Evolutionary conservation across 1,284 basidiomycete genomes (phyloP), one percentile per base, ranked within the genome.

Genomic region (Moesziomyces sp.): DNA sequence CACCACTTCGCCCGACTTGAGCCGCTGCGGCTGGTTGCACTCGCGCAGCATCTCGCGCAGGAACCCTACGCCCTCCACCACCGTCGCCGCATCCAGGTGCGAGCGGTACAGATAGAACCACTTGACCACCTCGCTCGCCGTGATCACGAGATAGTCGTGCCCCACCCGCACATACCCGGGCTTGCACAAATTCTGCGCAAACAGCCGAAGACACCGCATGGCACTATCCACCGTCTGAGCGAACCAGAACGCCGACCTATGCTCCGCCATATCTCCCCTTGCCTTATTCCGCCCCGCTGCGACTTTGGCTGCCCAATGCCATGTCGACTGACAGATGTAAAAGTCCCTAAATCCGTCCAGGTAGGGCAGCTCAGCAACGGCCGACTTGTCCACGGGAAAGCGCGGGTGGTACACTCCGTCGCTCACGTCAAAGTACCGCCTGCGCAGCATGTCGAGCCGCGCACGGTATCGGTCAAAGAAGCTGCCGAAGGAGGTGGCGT

Each of bases 81-180:
- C 7, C 2, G 67, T 66, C 16, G 58, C 51, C 2, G 62, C 57
- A 21, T 70, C 72, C 13, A 74, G 23, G n/a, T 66, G 50, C n/a
- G 70, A 57, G 8, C 66, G 62, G 23, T 74, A 74, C 14, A 70
- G 60, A 21, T 57, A 74, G 38, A 74, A 51, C 72, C 72, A 74
- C 42, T 70, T 74, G 49, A 63, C 55, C 3, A 69, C 47, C 42
- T 74, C 58, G 46, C 72, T 74, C 11, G 67, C 67, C 2, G 58
- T 51, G 40, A 74, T 74, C 19, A 70, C 72, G 21, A 74, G 50
- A 24, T 74, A 74, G 51, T 74, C 72, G 48, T 74, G 72, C 0
- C 72, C 72, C 0, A 74, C 72, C 1, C 63, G 57, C 26, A 74
- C 62, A n/a, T 70, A 56, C 13, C 72, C 72, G 1, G 63, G 67